These are phyloP conservation scores for Gloeopeniophorella convolvens DNA, from an alignment of 768 basidiomycete genomes.

Conservation along the genomic window DNA sequence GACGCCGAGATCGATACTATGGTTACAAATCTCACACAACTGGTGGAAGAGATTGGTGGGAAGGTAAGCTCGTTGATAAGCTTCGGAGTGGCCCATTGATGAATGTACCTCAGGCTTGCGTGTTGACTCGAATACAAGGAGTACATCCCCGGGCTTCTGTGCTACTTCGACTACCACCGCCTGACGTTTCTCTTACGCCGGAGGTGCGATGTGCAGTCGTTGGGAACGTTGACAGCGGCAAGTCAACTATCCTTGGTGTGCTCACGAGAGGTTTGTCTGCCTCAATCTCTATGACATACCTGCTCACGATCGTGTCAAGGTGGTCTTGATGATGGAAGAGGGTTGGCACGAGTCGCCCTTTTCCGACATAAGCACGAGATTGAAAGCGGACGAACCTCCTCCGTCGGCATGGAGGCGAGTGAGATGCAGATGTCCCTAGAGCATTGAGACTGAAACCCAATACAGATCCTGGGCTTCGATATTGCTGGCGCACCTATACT, in stretches of 20 bases:
- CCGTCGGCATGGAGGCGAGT: constrained; percentile 92
- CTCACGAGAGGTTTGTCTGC: constrained; percentile 72
- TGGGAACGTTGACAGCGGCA: constrained; percentile 92
- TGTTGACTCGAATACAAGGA: constrained; percentile 42
- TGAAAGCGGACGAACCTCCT: constrained; percentile 91
- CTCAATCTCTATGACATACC: constrained; percentile 20
- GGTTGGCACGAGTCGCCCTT: constrained; percentile 76
- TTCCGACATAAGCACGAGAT: constrained; percentile 98
- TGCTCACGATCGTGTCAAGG: constrained; percentile 34
- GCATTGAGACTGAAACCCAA: neutral
- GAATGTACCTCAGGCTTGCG: constrained; percentile 39
- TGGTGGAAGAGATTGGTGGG: constrained; percentile 73
- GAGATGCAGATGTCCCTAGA: neutral
- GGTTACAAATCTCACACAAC: constrained; percentile 36
- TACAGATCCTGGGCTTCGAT: constrained; percentile 82
- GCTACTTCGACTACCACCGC: constrained; percentile 69
- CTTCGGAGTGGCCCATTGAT: neutral
- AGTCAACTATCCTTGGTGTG: constrained; percentile 91
- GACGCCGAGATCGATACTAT: constrained; percentile 47
- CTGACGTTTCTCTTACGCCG: constrained; percentile 68
- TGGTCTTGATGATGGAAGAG: constrained; percentile 74
- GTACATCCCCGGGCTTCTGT: constrained; percentile 51
- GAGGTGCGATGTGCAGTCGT: constrained; percentile 96
- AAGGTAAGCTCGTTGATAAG: constrained; percentile 40
- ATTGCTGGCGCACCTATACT: constrained; percentile 72